phyloP scores from a whole-genome alignment of 768 basidiomycete genomes.

The Gloeophyllum trabeum region DNA sequence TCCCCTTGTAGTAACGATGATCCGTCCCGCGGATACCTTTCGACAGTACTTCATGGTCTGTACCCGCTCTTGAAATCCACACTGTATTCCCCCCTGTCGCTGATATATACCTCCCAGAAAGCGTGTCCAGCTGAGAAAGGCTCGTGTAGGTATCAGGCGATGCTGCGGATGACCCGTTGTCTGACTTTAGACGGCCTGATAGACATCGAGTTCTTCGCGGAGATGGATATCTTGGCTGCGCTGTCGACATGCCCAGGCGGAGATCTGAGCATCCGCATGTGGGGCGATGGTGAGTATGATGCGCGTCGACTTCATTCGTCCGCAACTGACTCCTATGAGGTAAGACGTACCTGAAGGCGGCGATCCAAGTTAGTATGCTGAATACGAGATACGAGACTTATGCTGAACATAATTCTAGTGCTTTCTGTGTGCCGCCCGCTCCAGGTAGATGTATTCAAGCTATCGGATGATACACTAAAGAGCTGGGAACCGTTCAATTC shows the following conservation, averaged over 20 bases:
- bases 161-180: too few species aligned
- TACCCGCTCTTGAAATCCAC: neutral
- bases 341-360: neutral
- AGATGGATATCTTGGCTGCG: conserved; percentile 9
- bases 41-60: neutral
- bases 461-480: conserved; percentile 5
- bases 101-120: conserved; percentile 5
- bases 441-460: conserved; percentile 8
- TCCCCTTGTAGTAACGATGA: neutral
- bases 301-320: neutral
- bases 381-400: neutral
- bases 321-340: neutral
- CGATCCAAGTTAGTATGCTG: neutral
- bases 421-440: conserved; percentile 11
- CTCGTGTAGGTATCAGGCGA: conserved; percentile 8
- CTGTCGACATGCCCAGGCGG: conserved; percentile 12
- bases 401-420: conserved; percentile 4
- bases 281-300: conserved; percentile 5
- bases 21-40: neutral
- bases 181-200: too few species aligned
- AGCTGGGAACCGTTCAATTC: conserved; percentile 5
- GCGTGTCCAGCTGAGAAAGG: conserved; percentile 12
- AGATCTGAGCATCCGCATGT: conserved; percentile 7
- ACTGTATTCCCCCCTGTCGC: neutral
- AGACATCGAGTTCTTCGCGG: conserved; percentile 10